A percentile compares a stretch with the other conserved stretches of the same genome.
Conservation (phyloP, 306 rosid species). For the Gynostemma pentaphyllum region DNA sequence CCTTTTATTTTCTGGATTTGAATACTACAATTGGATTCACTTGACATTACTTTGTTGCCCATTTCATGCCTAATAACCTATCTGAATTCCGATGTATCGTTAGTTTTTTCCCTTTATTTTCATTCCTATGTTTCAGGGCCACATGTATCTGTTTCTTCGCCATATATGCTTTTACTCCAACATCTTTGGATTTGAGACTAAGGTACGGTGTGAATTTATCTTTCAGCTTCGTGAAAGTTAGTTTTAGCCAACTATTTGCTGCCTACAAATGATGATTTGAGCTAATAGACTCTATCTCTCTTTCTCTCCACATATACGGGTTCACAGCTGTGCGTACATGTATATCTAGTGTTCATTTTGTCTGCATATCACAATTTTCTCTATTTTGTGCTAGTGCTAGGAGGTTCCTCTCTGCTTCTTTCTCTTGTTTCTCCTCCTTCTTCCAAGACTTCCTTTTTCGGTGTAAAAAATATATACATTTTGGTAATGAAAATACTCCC, state of each 20-base stretch:
- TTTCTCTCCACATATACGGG: not conserved
- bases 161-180: slow-evolving; percentile 87
- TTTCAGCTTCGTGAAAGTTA: not conserved
- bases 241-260: not conserved
- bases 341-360: not conserved
- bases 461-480: not conserved
- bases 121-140: slow-evolving; percentile 54
- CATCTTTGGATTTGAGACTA: slow-evolving; percentile 91
- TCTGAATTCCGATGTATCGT: not conserved
- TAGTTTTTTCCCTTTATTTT: slow-evolving; percentile 12
- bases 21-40: no score
- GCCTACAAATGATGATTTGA: not conserved
- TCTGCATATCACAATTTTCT: not conserved
- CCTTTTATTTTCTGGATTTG: no score
- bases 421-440: not conserved
- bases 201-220: slow-evolving; percentile 39
- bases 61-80: not conserved
- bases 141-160: slow-evolving; percentile 79
- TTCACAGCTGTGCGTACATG: not conserved
- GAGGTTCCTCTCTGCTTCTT: not conserved
- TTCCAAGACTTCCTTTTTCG: not conserved
- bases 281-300: not conserved
- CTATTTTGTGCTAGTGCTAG: not conserved
- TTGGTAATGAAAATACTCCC: not conserved
- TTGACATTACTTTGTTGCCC: slow-evolving; percentile 5